A percentile compares a stretch with the other conserved stretches of the same genome.
Evolutionary conservation across 495 filamentous ascomycete species (phyloP).

Genomic region (Xylaria curta): DNA sequence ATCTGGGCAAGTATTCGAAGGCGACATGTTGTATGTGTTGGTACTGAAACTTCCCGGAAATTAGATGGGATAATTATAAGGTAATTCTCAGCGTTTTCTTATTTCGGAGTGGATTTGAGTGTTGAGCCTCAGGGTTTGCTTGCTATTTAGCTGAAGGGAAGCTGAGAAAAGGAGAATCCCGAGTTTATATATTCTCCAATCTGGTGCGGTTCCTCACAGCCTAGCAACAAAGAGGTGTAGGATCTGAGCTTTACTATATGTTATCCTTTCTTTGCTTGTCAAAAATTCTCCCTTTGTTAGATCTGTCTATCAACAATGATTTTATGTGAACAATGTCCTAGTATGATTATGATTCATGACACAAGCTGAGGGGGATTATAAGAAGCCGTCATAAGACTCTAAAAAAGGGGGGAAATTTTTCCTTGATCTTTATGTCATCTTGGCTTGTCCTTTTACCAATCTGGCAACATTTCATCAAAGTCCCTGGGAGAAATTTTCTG

Average conservation of each 20-base stretch:
- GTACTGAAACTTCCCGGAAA: neutral
- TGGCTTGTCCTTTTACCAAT: constrained; percentile 24
- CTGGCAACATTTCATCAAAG: constrained; percentile 22
- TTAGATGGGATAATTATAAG: neutral
- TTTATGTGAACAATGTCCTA: neutral
- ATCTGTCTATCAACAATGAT: neutral
- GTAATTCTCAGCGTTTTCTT: neutral
- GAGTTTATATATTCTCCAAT: neutral
- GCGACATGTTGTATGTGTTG: neutral
- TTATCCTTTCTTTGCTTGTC: neutral
- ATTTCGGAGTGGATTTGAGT: neutral
- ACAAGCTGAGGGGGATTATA: neutral
- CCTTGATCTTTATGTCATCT: neutral
- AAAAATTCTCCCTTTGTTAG: neutral
- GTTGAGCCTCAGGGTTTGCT: neutral
- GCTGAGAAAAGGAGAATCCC: neutral
- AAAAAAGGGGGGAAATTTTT: neutral
- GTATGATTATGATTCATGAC: neutral
- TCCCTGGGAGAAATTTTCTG: constrained; percentile 24
- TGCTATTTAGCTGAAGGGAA: neutral
- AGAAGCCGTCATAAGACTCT: neutral
- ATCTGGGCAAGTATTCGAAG: neutral
- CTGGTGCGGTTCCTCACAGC: neutral
- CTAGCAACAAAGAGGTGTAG: neutral
- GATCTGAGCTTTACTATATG: neutral